Conservation (phyloP, 148 eudicot species). For the Tetragonia tetragonoides region DNA sequence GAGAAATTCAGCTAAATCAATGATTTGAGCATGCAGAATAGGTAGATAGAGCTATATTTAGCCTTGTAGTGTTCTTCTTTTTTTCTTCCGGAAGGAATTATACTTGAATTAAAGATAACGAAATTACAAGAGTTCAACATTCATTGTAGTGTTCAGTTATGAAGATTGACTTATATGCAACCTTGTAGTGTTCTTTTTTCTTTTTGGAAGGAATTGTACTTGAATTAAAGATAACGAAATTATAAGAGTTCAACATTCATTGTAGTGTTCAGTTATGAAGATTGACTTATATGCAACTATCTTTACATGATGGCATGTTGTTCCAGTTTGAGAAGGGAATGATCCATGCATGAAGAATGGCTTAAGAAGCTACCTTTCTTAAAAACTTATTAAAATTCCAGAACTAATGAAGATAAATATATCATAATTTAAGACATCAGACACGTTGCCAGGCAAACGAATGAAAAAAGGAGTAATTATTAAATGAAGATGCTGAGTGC, state of each 20-base stretch:
- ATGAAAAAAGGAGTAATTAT: background rate
- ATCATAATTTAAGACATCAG: background rate
- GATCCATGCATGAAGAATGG: background rate
- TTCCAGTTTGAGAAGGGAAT: background rate
- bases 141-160: background rate
- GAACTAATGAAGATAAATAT: background rate
- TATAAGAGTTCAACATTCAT: background rate
- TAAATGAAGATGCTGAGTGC: background rate
- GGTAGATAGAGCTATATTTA: background rate
- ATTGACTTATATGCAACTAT: background rate
- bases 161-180: background rate
- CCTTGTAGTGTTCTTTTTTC: background rate
- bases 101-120: too few species aligned
- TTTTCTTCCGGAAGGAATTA: too few species aligned
- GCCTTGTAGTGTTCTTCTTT: background rate
- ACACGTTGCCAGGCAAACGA: background rate
- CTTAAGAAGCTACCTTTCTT: background rate
- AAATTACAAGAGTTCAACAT: too few species aligned
- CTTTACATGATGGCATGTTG: background rate
- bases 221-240: too few species aligned
- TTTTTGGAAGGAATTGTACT: too few species aligned
- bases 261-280: background rate
- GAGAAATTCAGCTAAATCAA: too few species aligned
- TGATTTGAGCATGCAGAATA: background rate
- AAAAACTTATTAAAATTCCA: background rate